Percentiles rank a stretch among this genome's conserved stretches.
Evolutionary conservation across 1,284 basidiomycete species (phyloP).

Genomic region (Kwoniella shivajii): DNA sequence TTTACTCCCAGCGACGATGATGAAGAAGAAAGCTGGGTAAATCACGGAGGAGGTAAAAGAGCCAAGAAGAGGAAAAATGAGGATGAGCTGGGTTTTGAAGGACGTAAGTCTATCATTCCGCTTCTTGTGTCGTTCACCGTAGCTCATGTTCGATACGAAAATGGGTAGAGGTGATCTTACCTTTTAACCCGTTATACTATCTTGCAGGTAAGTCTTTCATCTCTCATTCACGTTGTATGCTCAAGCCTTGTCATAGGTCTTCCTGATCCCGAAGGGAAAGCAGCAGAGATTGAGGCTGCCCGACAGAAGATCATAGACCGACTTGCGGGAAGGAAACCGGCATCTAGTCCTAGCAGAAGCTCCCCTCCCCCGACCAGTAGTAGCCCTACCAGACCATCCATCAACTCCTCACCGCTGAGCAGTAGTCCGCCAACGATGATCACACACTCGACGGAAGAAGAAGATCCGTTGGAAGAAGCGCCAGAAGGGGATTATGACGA

Average conservation of each 20-base stretch:
- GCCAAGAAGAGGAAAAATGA: conserved; percentile 4
- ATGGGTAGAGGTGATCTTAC: conserved; percentile 28
- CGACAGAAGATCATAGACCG: conserved; percentile 2
- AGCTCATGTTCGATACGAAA: too few species aligned
- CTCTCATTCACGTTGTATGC: not conserved
- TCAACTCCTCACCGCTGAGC: not conserved
- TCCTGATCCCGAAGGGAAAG: conserved; percentile 9
- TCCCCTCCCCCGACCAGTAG: not conserved
- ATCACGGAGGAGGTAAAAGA: not conserved
- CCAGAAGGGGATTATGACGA: conserved; percentile 23
- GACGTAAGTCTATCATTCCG: conserved; percentile 32
- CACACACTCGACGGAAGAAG: not conserved
- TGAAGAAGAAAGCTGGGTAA: conserved; percentile 4
- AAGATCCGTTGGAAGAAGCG: conserved; percentile 22
- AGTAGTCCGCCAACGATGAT: not conserved
- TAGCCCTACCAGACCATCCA: not conserved
- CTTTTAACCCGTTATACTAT: conserved; percentile 33
- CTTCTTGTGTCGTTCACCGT: not conserved
- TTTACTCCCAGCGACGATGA: not conserved
- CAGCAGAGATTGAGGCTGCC: not conserved
- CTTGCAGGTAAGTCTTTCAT: conserved; percentile 26
- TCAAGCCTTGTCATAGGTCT: conserved; percentile 5
- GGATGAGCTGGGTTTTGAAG: conserved; percentile 32
- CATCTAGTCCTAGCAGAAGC: not conserved
- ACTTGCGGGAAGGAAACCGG: not conserved